A percentile compares a stretch with the other conserved stretches of the same genome.
Evolutionary conservation across 192 early-diverging fungal species (phyloP).

Genomic region (Podila horticola): DNA sequence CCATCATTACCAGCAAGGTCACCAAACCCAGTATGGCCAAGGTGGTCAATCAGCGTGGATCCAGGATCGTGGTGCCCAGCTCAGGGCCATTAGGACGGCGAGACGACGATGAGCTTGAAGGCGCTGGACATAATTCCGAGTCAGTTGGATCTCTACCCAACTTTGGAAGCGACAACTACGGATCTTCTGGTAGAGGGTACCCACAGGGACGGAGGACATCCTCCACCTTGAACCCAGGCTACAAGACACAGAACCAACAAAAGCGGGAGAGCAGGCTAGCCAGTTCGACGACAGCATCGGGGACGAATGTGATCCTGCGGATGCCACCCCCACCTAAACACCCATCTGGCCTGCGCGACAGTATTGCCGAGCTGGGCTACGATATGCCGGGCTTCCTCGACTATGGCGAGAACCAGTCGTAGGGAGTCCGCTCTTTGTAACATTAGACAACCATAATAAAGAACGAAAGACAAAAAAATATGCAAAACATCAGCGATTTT

Average conservation of each 20-base stretch:
- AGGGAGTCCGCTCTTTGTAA: too few relatives aligned
- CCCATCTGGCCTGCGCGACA: slow-evolving; percentile 76
- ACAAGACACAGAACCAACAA: slow-evolving; percentile 1
- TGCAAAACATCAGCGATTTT: too few relatives aligned
- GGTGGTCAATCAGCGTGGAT: slow-evolving; percentile 27
- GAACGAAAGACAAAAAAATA: neutral
- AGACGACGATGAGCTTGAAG: neutral
- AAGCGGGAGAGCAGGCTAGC: neutral
- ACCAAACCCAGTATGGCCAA: slow-evolving; percentile 38
- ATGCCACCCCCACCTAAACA: slow-evolving; percentile 33
- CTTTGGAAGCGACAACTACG: neutral
- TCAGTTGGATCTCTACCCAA: slow-evolving; percentile 16
- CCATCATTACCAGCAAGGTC: slow-evolving; percentile 34
- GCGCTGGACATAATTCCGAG: slow-evolving; percentile 22
- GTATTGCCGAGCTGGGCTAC: slow-evolving; percentile 95
- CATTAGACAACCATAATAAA: neutral
- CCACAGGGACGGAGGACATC: slow-evolving; percentile 16
- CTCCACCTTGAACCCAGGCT: slow-evolving; percentile 28
- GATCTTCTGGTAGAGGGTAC: neutral
- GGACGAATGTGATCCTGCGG: slow-evolving; percentile 19
- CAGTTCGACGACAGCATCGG: slow-evolving; percentile 1
- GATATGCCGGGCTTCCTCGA: slow-evolving; percentile 86
- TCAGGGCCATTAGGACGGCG: neutral
- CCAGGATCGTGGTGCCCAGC: slow-evolving; percentile 11
- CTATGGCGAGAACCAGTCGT: slow-evolving; percentile 96